Percentiles rank a stretch among this genome's conserved stretches.
Conservation (phyloP, 148 eudicot species). For the Chenopodium quinoa region DNA sequence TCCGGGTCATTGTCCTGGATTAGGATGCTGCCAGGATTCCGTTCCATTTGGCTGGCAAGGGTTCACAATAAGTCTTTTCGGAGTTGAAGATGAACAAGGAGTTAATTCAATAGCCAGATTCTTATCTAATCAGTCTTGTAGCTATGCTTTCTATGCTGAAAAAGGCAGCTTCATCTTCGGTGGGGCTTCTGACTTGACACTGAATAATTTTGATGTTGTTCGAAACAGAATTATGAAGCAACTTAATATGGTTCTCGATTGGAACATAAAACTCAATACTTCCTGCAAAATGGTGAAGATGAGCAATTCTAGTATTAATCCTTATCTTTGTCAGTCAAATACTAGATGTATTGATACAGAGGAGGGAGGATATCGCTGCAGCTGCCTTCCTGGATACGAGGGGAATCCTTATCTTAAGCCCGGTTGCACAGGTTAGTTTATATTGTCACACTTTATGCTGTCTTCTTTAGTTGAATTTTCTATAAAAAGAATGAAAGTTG, state of each 20-base stretch:
- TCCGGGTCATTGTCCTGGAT: slow-evolving; percentile 23
- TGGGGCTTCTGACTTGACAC: slow-evolving; percentile 13
- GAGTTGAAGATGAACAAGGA: neutral
- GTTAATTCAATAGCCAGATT: neutral
- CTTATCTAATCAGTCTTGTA: slow-evolving; percentile 8
- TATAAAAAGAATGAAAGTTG: neutral
- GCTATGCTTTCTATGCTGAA: slow-evolving; percentile 23
- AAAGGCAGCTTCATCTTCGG: slow-evolving; percentile 19
- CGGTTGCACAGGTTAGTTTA: slow-evolving; percentile 29
- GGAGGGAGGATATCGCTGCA: slow-evolving; percentile 39
- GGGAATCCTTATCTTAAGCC: slow-evolving; percentile 45
- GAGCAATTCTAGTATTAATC: neutral
- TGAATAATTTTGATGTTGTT: neutral
- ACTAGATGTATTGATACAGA: slow-evolving; percentile 32
- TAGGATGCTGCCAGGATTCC: slow-evolving; percentile 27
- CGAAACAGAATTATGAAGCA: neutral
- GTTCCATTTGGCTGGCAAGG: slow-evolving; percentile 24
- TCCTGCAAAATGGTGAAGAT: slow-evolving; percentile 26
- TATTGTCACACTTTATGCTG: too few species aligned
- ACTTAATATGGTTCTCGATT: slow-evolving; percentile 26
- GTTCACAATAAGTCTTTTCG: neutral
- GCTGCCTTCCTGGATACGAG: slow-evolving; percentile 37
- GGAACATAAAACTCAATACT: slow-evolving; percentile 8
- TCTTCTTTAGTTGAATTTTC: neutral
- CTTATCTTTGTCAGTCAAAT: slow-evolving; percentile 38